Evolutionary conservation across 768 basidiomycete genomes (phyloP).

Genomic region (Auricularia auricula-judae): DNA sequence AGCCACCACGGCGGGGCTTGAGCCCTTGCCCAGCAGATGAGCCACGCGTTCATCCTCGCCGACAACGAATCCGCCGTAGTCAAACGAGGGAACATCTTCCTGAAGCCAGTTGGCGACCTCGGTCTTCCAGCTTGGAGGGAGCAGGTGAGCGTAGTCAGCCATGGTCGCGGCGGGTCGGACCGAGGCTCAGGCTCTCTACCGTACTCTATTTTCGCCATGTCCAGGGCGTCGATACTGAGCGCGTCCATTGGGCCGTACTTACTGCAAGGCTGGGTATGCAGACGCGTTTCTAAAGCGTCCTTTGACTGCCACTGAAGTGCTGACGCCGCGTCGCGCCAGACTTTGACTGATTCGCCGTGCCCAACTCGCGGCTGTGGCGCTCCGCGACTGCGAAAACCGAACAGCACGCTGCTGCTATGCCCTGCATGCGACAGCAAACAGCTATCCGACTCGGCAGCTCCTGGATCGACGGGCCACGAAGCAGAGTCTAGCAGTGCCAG

Average conservation of each 20-base stretch:
- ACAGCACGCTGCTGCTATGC: slow-evolving; percentile 6
- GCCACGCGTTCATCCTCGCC: slow-evolving; percentile 83
- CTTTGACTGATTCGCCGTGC: slow-evolving; percentile 59
- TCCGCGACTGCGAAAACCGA: slow-evolving; percentile 65
- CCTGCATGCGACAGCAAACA: neutral
- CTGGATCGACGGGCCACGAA: slow-evolving; percentile 9
- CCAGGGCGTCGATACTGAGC: neutral
- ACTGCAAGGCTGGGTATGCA: slow-evolving; percentile 64
- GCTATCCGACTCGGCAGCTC: neutral
- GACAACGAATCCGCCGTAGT: slow-evolving; percentile 93
- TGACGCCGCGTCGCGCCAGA: slow-evolving; percentile 22
- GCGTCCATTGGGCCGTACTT: slow-evolving; percentile 48
- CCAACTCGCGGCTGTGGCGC: slow-evolving; percentile 37
- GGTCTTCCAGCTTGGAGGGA: slow-evolving; percentile 87
- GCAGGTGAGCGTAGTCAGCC: slow-evolving; percentile 42
- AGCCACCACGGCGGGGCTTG: slow-evolving; percentile 67
- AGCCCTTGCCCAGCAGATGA: slow-evolving; percentile 83
- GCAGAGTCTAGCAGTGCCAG: slow-evolving; percentile 25
- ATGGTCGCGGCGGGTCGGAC: neutral
- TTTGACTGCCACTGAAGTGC: slow-evolving; percentile 1
- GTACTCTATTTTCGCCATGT: neutral
- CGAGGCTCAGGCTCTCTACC: neutral
- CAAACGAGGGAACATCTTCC: slow-evolving; percentile 93
- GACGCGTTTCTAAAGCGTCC: neutral
- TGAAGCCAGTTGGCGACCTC: slow-evolving; percentile 74